These are phyloP conservation scores for Cladobotryum mycophilum DNA, from an alignment of 2,329 filamentous ascomycete species.

Conservation along the genomic window DNA sequence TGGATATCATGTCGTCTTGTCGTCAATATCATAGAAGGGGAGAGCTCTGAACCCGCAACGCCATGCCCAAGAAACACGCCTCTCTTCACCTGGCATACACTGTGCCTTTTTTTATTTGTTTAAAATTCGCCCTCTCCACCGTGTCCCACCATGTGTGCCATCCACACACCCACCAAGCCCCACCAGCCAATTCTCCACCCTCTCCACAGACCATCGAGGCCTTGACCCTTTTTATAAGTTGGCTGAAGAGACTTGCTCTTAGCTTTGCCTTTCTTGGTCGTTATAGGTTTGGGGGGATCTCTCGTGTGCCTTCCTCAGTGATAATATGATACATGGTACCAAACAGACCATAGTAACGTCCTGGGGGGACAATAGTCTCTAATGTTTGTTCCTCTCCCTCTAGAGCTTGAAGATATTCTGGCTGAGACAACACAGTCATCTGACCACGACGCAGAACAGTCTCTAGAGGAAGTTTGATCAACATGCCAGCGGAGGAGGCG, in stretches of 20 bases:
- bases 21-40: constrained; percentile 16
- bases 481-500: constrained; percentile 71
- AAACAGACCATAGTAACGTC: constrained; percentile 77
- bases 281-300: constrained; percentile 32
- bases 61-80: constrained; percentile 27
- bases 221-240: constrained; percentile 55
- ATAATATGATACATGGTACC: constrained; percentile 87
- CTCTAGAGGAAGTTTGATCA: constrained; percentile 83
- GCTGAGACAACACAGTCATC: constrained; percentile 60
- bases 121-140: constrained; percentile 57
- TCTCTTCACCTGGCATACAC: constrained; percentile 15
- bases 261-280: constrained; percentile 26
- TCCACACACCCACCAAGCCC: constrained; percentile 70
- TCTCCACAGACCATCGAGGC: constrained; percentile 61
- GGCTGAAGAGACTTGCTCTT: constrained; percentile 25
- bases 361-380: constrained; percentile 73
- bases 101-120: constrained; percentile 6
- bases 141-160: constrained; percentile 56
- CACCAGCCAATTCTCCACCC: constrained; percentile 76
- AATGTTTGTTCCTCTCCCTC: constrained; percentile 38
- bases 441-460: constrained; percentile 87
- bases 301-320: constrained; percentile 68
- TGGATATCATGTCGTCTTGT: neutral
- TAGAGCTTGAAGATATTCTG: constrained; percentile 44
- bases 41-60: constrained; percentile 30